Conservation (phyloP, 345 rosid species). For the Jatropha curcas region DNA sequence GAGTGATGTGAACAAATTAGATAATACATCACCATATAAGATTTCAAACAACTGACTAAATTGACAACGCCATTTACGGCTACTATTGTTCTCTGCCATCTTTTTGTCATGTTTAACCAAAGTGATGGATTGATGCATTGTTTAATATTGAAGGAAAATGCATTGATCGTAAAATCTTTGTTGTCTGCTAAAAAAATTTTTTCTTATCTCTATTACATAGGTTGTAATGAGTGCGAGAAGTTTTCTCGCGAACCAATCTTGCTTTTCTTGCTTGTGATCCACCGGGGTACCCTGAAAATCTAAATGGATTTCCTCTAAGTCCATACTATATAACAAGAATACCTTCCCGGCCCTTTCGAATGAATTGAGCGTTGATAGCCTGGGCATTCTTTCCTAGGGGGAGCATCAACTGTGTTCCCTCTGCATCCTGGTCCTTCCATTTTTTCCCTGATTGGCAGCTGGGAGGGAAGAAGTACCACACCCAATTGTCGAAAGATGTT, state of each 20-base stretch:
- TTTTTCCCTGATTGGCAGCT: conserved; percentile 53
- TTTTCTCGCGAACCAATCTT: background rate
- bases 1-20: background rate
- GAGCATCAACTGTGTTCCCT: conserved; percentile 62
- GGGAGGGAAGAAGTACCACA: conserved; percentile 62
- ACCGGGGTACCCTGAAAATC: conserved; percentile 93
- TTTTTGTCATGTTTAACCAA: no score
- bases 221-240: no score
- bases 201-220: no score
- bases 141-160: no score
- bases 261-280: conserved; percentile 24
- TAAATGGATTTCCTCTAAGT: conserved; percentile 63
- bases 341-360: conserved; percentile 91
- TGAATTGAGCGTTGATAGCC: conserved; percentile 84
- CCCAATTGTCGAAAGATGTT: conserved; percentile 37
- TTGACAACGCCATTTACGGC: no score
- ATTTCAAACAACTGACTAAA: no score
- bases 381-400: conserved; percentile 70
- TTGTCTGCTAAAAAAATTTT: no score
- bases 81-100: no score
- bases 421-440: conserved; percentile 81
- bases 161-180: no score
- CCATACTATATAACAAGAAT: conserved; percentile 73
- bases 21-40: background rate
- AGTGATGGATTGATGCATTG: no score